These are phyloP conservation scores for Nothophytophthora sp. DNA, from an alignment of 352 stramenopile species.

Conservation along the genomic window DNA sequence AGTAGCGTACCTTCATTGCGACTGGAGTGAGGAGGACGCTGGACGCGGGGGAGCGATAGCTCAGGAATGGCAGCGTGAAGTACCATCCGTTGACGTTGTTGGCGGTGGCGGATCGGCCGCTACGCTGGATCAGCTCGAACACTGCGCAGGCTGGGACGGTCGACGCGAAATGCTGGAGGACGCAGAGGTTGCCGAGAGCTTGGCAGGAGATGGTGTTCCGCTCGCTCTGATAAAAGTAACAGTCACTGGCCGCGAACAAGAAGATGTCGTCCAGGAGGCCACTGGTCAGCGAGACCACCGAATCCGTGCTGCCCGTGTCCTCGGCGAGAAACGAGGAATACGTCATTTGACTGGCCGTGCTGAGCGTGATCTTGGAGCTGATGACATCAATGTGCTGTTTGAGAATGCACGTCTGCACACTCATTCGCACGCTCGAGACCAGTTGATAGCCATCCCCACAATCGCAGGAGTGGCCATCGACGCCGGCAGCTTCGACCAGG, in stretches of 20 bases:
- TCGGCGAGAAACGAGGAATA: constrained; percentile 45
- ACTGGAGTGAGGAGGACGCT: constrained; percentile 71
- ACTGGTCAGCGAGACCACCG: constrained; percentile 39
- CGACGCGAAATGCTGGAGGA: constrained; percentile 89
- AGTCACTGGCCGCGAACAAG: constrained; percentile 65
- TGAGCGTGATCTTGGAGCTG: constrained; percentile 49
- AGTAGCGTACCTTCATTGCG: constrained; percentile 59
- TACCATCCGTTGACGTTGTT: constrained; percentile 69
- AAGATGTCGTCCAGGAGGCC: constrained; percentile 85
- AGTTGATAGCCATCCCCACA: constrained; percentile 66
- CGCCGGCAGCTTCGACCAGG: constrained; percentile 38
- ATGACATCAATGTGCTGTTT: constrained; percentile 51
- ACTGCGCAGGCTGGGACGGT: constrained; percentile 67
- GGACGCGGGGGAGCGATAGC: constrained; percentile 61
- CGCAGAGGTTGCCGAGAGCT: constrained; percentile 91
- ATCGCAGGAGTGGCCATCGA: constrained; percentile 40
- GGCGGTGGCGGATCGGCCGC: constrained; percentile 37
- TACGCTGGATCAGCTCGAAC: constrained; percentile 72
- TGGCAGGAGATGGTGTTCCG: constrained; percentile 82
- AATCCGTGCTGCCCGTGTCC: constrained; percentile 31
- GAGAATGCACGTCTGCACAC: constrained; percentile 40
- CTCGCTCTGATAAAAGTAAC: constrained; percentile 86
- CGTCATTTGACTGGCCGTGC: constrained; percentile 26
- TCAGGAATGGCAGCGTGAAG: constrained; percentile 88
- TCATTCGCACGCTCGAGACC: constrained; percentile 40